phyloP scores from a whole-genome alignment of 257 asterid genomes.

The Fraxinus quadrangulata region DNA sequence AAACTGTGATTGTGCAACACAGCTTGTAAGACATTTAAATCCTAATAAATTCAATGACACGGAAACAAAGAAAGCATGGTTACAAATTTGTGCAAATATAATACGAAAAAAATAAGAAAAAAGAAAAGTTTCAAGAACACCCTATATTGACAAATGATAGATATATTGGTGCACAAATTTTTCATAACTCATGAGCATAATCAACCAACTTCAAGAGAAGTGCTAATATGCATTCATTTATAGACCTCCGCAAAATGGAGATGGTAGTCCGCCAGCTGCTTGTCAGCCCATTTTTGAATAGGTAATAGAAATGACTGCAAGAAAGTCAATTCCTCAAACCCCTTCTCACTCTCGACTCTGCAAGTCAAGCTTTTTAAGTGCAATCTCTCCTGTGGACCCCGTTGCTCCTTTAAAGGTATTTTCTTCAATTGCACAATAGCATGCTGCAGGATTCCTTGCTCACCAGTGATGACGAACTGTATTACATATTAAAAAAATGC shows the following conservation, averaged over 20 bases:
- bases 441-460: conserved; percentile 73
- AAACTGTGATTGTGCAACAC: conserved; percentile 25
- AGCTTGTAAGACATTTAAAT: neutral
- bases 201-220: conserved; percentile 23
- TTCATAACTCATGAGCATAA: conserved; percentile 15
- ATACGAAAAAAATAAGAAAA: neutral
- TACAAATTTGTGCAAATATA: neutral
- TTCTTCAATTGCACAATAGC: conserved; percentile 84
- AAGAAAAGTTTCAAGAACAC: neutral
- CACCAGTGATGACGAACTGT: conserved; percentile 91
- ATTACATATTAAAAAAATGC: conserved; percentile 23
- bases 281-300: conserved; percentile 91
- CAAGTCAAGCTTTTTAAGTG: conserved; percentile 88
- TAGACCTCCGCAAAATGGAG: conserved; percentile 79
- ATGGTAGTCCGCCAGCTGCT: conserved; percentile 82
- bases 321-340: conserved; percentile 70
- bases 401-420: conserved; percentile 91
- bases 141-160: neutral
- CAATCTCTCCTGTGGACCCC: conserved; percentile 89
- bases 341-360: conserved; percentile 72
- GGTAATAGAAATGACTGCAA: conserved; percentile 85
- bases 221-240: conserved; percentile 18
- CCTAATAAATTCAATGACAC: conserved; percentile 1
- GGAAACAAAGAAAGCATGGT: conserved; percentile 13
- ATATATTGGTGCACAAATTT: conserved; percentile 2